Percentiles rank a stretch among this genome's conserved stretches.
These are phyloP conservation scores for Aureobasidium uvarum DNA, from an alignment of 2,329 filamentous ascomycete genomes.

Conservation along the genomic window DNA sequence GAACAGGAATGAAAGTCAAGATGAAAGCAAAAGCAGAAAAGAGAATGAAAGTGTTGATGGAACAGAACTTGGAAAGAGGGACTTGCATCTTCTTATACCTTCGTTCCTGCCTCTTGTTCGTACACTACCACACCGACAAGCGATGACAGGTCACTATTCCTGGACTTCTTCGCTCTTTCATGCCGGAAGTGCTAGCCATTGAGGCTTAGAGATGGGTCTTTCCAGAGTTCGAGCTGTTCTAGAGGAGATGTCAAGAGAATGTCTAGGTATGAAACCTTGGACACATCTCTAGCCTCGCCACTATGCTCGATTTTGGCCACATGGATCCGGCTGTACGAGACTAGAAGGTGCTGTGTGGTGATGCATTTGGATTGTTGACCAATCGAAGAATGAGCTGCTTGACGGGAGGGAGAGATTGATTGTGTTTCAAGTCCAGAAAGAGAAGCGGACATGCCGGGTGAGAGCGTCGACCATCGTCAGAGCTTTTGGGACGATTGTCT, in stretches of 20 bases:
- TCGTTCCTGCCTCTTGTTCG: not conserved
- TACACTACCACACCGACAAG: not conserved
- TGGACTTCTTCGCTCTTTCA: not conserved
- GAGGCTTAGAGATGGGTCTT: constrained; percentile 10
- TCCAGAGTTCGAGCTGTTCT: constrained; percentile 5
- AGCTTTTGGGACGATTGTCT: not conserved
- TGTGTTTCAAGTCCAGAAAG: constrained; percentile 24
- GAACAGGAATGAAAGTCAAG: not conserved
- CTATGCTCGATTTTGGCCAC: not conserved
- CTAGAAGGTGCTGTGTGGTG: not conserved
- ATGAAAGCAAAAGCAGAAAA: not conserved
- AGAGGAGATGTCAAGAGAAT: not conserved
- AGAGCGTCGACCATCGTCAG: not conserved
- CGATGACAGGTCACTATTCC: constrained; percentile 11
- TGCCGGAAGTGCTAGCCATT: not conserved
- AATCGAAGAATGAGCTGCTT: constrained; percentile 2
- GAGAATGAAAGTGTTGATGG: constrained; percentile 8
- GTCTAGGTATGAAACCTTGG: constrained; percentile 15
- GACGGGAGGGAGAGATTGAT: constrained; percentile 15
- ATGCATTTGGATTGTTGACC: not conserved
- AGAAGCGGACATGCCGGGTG: not conserved
- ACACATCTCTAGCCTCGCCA: constrained; percentile 11
- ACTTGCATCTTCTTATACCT: constrained; percentile 17
- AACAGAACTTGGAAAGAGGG: not conserved
- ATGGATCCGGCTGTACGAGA: not conserved